Percentiles rank a stretch among this genome's conserved stretches.
phyloP scores from a whole-genome alignment of 345 rosid species.

The Eucalyptus virginea region DNA sequence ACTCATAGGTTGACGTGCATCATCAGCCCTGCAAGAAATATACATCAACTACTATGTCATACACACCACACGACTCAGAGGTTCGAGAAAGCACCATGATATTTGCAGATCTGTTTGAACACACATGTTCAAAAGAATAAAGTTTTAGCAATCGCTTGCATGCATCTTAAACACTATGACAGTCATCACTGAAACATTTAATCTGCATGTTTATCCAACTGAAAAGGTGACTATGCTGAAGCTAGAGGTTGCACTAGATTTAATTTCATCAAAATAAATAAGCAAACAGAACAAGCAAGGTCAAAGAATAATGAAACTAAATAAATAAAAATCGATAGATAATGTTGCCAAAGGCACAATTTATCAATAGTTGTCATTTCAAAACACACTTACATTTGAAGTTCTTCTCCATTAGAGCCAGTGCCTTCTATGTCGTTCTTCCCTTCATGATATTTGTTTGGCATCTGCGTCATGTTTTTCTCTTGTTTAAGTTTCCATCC shows the following conservation, averaged over 20 bases:
- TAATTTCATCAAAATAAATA: neutral
- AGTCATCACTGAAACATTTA: neutral
- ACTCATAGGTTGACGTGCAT: slow-evolving; percentile 88
- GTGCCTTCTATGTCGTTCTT: slow-evolving; percentile 97
- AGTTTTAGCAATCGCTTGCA: neutral
- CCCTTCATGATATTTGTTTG: slow-evolving; percentile 60
- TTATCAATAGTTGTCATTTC: neutral
- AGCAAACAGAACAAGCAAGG: neutral
- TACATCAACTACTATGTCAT: slow-evolving; percentile 22
- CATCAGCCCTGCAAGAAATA: slow-evolving; percentile 66
- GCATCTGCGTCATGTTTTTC: slow-evolving; percentile 65
- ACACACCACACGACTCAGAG: slow-evolving; percentile 75
- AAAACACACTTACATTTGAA: slow-evolving; percentile 66
- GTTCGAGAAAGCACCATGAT: neutral
- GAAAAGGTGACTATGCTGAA: neutral
- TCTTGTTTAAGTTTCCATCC: slow-evolving; percentile 99
- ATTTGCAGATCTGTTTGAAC: neutral
- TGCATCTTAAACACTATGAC: neutral
- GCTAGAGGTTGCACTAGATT: neutral
- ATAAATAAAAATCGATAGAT: neutral
- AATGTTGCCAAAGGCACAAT: neutral
- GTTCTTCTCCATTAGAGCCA: slow-evolving; percentile 96
- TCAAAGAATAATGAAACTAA: neutral
- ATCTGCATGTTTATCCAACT: neutral
- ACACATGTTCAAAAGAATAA: neutral